Conservation (phyloP, 192 early-diverging fungal genomes). For the Coemansia sp. region DNA sequence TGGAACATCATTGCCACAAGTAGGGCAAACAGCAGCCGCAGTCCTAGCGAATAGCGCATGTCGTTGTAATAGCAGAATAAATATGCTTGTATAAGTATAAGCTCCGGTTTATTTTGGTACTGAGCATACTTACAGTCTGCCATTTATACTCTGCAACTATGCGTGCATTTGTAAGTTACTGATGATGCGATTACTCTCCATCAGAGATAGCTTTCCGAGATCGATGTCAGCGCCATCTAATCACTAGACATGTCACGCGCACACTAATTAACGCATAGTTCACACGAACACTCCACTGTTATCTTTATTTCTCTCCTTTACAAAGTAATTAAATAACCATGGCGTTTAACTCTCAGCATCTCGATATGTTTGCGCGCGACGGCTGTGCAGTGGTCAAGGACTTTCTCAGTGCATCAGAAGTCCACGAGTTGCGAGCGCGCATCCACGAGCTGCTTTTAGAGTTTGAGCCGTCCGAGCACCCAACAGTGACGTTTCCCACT, state of each 20-base stretch:
- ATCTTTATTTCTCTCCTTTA: background rate
- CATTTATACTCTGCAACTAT: no score
- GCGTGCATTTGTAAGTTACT: no score
- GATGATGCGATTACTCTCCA: no score
- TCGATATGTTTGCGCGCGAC: conserved; percentile 18
- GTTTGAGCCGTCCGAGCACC: conserved; percentile 69
- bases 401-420: conserved; percentile 19
- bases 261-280: no score
- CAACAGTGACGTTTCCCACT: conserved; percentile 76
- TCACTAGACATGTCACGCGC: no score
- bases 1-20: background rate
- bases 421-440: conserved; percentile 16
- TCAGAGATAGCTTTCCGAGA: no score
- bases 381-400: conserved; percentile 30
- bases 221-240: no score
- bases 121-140: no score
- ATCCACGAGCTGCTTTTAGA: conserved; percentile 58
- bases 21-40: background rate
- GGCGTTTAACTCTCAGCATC: conserved; percentile 3
- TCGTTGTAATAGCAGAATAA: background rate
- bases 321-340: no score
- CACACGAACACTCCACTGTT: background rate
- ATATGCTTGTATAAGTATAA: no score
- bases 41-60: background rate
- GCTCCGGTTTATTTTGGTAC: background rate